Conservation (phyloP, 164 flowering plant species). For the Macadamia tetraphylla region DNA sequence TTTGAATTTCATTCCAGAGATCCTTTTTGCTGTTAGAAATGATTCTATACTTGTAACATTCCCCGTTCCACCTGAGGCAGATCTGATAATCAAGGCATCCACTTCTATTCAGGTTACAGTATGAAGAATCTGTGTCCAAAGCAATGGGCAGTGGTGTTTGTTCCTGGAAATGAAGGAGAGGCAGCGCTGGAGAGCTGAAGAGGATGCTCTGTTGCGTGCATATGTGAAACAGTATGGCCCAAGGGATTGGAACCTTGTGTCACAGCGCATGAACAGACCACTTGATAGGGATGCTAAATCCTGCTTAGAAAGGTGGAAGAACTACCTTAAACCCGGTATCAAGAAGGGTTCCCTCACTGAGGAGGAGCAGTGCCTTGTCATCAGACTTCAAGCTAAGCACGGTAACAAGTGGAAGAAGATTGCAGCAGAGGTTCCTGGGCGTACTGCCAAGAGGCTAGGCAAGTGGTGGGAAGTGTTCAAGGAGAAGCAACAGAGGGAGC, state of each 20-base stretch:
- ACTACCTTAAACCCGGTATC: constrained; percentile 86
- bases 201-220: constrained; percentile 71
- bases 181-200: constrained; percentile 88
- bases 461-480: constrained; percentile 99
- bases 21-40: background rate
- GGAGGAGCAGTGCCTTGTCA: constrained; percentile 80
- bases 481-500: constrained; percentile 75
- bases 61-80: background rate
- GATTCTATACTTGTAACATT: background rate
- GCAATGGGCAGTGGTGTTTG: constrained; percentile 36
- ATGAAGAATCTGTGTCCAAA: constrained; percentile 35
- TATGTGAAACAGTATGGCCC: constrained; percentile 89
- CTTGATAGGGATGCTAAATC: constrained; percentile 80
- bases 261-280: constrained; percentile 80
- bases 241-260: constrained; percentile 80
- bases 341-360: constrained; percentile 86
- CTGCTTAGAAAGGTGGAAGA: constrained; percentile 93
- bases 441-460: constrained; percentile 87
- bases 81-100: background rate
- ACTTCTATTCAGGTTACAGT: constrained; percentile 26
- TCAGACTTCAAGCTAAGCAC: constrained; percentile 81
- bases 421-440: constrained; percentile 85
- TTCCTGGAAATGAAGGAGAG: constrained; percentile 81
- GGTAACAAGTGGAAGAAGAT: constrained; percentile 96
- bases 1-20: background rate